Evolutionary conservation across 202 grass and related monocot genomes (phyloP), one percentile per base, ranked within the genome.

Genomic region (Cymbopogon flexuosus): DNA sequence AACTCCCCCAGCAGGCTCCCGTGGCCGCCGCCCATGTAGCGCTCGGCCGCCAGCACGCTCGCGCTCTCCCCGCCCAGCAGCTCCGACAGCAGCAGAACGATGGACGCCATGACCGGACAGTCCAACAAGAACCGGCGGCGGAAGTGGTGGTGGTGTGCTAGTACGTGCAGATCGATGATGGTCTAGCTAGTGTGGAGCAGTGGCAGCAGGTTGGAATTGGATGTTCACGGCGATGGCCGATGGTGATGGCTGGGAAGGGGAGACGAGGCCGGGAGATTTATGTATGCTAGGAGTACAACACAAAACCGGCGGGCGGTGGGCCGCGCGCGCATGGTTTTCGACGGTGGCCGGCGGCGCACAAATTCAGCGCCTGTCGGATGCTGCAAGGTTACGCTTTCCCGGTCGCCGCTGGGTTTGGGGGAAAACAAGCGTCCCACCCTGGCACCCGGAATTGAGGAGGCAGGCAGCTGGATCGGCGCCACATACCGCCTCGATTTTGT

Each of bases 51-150:
- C 39, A 73, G 30, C 72, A 82, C 52, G 87, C 73, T 82, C 8
- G 78, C 16, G 83, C 83, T 85, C 40, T 84, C 78, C 8, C 83
- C 73, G 59, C 87, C 72, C 8, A 89, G 78, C 47, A 89, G 87
- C 83, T 89, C 87, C 66, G 87, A 89, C 37, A 89, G 49, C 66
- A 89, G 78, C 40, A 89, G 40, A 19, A 86, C 49, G 73, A 86
- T 82, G 6, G 87, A 89, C 18, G 87, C 87, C 87, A 89, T 89
- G 68, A 2, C 22, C 19, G 54, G 19, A 2, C 18, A 19, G 51
- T 7, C 10, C 43, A 10, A 0, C 8, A 12, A 27, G 23, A 27
- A 60, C 22, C 3, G 23, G 23, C 58, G 58, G 22, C 10, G 23
- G 58, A 24, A 29, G 54, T 3, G 19, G 4, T 13, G 10, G 2